phyloP scores from a whole-genome alignment of 1,139 yeast genomes.

The Yamadazyma jaroonii region DNA sequence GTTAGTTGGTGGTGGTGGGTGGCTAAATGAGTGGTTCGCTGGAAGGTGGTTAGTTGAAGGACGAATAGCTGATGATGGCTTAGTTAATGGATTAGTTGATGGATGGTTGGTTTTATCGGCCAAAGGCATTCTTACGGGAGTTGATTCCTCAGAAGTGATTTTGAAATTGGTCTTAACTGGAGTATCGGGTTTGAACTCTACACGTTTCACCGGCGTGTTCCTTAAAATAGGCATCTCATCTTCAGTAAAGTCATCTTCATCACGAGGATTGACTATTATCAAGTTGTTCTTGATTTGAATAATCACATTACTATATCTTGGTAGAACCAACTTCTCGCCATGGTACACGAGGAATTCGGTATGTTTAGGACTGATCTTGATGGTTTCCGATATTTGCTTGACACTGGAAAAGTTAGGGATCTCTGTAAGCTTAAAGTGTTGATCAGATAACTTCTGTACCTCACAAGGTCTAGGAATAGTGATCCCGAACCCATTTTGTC shows the following conservation, averaged over 20 bases:
- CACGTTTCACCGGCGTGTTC: constrained; percentile 5
- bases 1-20: not conserved
- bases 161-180: constrained; percentile 17
- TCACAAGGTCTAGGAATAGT: constrained; percentile 52
- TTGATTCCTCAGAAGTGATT: constrained; percentile 22
- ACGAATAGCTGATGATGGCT: constrained; percentile 3
- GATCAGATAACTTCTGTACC: constrained; percentile 27
- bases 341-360: constrained; percentile 58
- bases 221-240: constrained; percentile 28
- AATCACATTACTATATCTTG: constrained; percentile 53
- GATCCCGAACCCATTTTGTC: constrained; percentile 68
- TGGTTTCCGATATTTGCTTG: constrained; percentile 27
- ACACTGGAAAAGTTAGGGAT: constrained; percentile 15
- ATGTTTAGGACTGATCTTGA: constrained; percentile 39
- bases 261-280: constrained; percentile 51
- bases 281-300: constrained; percentile 63
- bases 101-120: constrained; percentile 9
- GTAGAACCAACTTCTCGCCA: constrained; percentile 54
- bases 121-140: not conserved
- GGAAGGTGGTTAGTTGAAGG: too few relatives aligned
- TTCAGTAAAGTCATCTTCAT: constrained; percentile 42
- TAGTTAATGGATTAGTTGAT: constrained; percentile 5
- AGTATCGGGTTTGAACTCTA: constrained; percentile 12
- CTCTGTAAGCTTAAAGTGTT: constrained; percentile 33
- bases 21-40: too few relatives aligned